Conservation (phyloP, 2,329 filamentous ascomycete genomes). For the Graphium sp. region DNA sequence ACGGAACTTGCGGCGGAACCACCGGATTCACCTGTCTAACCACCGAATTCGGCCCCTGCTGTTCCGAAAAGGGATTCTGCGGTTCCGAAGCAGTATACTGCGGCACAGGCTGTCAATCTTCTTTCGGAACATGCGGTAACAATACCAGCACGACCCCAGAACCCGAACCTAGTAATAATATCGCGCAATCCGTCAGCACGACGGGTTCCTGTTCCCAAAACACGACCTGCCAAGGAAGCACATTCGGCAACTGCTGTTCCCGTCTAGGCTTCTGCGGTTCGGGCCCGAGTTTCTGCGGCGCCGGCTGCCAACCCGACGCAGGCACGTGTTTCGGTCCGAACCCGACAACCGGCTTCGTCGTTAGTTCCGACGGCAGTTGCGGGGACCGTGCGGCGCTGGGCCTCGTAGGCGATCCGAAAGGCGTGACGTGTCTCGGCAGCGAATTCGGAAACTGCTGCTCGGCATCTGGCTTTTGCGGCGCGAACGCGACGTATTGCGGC, state of each 20-base stretch:
- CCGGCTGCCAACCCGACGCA: slow-evolving; percentile 17
- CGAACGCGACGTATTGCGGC: slow-evolving; percentile 9
- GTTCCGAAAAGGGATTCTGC: slow-evolving; percentile 10
- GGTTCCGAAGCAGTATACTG: slow-evolving; percentile 10
- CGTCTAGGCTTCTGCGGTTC: slow-evolving; percentile 8
- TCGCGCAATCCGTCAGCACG: too few species aligned
- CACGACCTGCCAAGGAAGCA: slow-evolving; percentile 2
- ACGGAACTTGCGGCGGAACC: slow-evolving; percentile 15
- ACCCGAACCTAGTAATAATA: too few species aligned
- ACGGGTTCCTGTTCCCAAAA: too few species aligned
- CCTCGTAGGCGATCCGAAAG: slow-evolving; percentile 6
- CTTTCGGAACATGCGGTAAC: slow-evolving; percentile 8
- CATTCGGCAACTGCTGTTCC: slow-evolving; percentile 12
- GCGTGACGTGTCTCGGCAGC: slow-evolving; percentile 12
- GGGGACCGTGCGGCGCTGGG: too few species aligned
- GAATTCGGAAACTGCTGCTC: slow-evolving; percentile 10
- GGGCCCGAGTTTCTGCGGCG: slow-evolving; percentile 7
- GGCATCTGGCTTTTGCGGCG: slow-evolving; percentile 10
- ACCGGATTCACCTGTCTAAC: slow-evolving; percentile 12
- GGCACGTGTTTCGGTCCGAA: slow-evolving; percentile 10
- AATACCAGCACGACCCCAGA: slow-evolving; percentile 6
- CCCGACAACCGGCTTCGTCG: too few species aligned
- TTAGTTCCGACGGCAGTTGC: slow-evolving; percentile 14
- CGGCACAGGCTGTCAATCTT: slow-evolving; percentile 8
- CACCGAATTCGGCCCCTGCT: slow-evolving; percentile 9